Conservation (phyloP, 2,329 filamentous ascomycete species). For the Aspergillus arachidicola region DNA sequence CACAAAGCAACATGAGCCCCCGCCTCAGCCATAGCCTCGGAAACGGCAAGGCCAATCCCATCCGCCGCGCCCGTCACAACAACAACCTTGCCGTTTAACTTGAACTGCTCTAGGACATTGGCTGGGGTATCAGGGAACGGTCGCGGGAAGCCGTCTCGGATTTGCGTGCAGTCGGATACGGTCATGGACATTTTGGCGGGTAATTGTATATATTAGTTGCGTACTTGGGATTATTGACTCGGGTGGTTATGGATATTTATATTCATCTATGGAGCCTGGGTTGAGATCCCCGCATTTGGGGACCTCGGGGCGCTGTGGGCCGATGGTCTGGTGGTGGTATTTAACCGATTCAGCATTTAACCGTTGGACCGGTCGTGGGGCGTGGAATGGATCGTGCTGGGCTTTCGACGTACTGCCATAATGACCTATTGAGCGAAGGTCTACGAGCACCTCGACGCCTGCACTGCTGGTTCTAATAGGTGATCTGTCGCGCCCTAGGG, state of each 20-base stretch:
- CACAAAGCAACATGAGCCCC: constrained; percentile 46
- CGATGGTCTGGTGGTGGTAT: neutral
- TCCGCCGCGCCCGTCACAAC: constrained; percentile 52
- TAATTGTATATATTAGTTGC: neutral
- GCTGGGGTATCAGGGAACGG: constrained; percentile 43
- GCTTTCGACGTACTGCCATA: too few relatives aligned
- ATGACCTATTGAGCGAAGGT: too few relatives aligned
- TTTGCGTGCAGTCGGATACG: constrained; percentile 31
- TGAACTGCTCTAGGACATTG: constrained; percentile 52
- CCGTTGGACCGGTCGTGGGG: too few relatives aligned
- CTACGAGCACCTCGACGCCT: too few relatives aligned
- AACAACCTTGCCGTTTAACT: constrained; percentile 42
- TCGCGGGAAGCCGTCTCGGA: constrained; percentile 40
- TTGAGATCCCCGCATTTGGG: neutral
- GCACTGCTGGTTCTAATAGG: too few relatives aligned
- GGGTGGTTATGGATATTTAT: neutral
- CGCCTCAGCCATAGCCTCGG: constrained; percentile 52
- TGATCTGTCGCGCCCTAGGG: too few relatives aligned
- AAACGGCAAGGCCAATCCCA: constrained; percentile 49
- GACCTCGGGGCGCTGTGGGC: neutral
- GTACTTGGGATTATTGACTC: accelerated
- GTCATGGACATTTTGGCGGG: constrained; percentile 43
- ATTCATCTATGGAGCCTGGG: too few relatives aligned
- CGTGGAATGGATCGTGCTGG: neutral
- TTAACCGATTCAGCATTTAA: neutral